phyloP scores from a whole-genome alignment of 306 rosid genomes.

The Vicia villosa region DNA sequence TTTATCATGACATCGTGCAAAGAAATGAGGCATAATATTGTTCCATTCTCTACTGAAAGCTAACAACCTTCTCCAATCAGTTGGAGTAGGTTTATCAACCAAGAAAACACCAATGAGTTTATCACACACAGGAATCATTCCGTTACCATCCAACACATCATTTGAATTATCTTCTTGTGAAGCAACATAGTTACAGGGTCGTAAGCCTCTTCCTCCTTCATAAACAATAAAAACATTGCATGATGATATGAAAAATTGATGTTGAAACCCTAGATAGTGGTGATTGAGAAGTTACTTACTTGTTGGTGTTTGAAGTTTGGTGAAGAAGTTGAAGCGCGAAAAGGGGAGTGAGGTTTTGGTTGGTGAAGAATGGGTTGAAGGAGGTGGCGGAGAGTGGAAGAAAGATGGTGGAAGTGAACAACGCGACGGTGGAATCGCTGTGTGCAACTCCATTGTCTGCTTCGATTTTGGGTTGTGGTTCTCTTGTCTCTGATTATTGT shows the following conservation, averaged over 20 bases:
- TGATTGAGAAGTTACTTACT: neutral
- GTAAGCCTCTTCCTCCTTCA: slow-evolving; percentile 40
- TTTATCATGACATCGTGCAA: slow-evolving; percentile 53
- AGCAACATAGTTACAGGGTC: slow-evolving; percentile 23
- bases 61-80: slow-evolving; percentile 83
- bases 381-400: neutral
- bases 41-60: slow-evolving; percentile 88
- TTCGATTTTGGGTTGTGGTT: neutral
- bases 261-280: neutral
- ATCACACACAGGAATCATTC: slow-evolving; percentile 67
- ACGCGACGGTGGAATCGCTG: slow-evolving; percentile 22
- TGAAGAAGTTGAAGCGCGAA: slow-evolving; percentile 29
- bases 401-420: slow-evolving; percentile 26
- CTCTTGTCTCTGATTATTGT: neutral
- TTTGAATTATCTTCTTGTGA: slow-evolving; percentile 39
- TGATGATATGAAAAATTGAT: neutral
- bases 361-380: slow-evolving; percentile 13
- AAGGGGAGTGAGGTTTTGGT: slow-evolving; percentile 34
- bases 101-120: slow-evolving; percentile 88
- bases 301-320: neutral
- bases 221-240: neutral
- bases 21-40: slow-evolving; percentile 78
- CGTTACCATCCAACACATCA: slow-evolving; percentile 47
- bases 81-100: slow-evolving; percentile 85
- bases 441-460: slow-evolving; percentile 37